Conservation (phyloP, 2,329 filamentous ascomycete species). For the Sporothrix mexicana region DNA sequence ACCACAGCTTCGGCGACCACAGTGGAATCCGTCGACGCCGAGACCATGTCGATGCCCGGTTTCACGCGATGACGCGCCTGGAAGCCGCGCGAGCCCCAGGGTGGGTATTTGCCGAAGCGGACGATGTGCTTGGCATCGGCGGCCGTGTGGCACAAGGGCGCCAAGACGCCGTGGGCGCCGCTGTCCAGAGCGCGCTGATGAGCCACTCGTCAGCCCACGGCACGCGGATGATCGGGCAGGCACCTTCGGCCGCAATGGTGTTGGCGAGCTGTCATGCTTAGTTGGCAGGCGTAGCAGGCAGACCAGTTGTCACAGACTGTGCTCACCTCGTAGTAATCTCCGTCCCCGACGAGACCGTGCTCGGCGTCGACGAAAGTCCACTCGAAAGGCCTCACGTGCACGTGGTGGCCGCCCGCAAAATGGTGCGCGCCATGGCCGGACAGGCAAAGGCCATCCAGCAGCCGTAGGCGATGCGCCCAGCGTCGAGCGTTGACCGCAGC, state of each 20-base stretch:
- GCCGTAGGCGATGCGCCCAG: constrained; percentile 33
- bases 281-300: no score
- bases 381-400: constrained; percentile 21
- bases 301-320: no score
- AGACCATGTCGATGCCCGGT: background rate
- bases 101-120: constrained; percentile 38
- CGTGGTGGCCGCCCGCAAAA: constrained; percentile 33
- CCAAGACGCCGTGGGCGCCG: constrained; percentile 64
- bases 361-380: constrained; percentile 50
- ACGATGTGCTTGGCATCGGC: constrained; percentile 39
- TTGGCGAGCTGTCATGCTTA: constrained; percentile 34
- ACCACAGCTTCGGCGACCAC: background rate
- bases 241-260: constrained; percentile 49
- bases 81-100: constrained; percentile 36
- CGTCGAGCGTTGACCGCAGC: background rate
- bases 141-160: constrained; percentile 47
- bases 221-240: constrained; percentile 52
- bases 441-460: constrained; percentile 37
- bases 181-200: constrained; percentile 65
- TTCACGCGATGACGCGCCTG: background rate
- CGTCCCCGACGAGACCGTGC: constrained; percentile 48
- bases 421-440: constrained; percentile 35
- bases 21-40: background rate
- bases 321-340: constrained; percentile 45
- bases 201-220: constrained; percentile 64